phyloP scores from a whole-genome alignment of 495 filamentous ascomycete genomes.

The Neurospora sp. region DNA sequence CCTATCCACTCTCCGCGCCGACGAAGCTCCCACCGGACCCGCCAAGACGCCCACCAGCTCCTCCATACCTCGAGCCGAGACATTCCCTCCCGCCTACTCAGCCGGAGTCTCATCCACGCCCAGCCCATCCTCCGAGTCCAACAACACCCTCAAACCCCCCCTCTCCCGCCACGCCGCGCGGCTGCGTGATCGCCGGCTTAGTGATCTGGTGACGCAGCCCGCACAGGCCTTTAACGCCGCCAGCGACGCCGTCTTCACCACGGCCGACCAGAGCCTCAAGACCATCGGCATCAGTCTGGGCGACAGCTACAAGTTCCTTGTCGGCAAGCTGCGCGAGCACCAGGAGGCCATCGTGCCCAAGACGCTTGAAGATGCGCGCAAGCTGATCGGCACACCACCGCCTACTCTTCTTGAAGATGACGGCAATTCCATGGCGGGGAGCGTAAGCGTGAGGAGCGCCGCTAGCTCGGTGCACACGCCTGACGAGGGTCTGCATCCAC shows the following conservation, averaged over 20 bases:
- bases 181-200: conserved; percentile 51
- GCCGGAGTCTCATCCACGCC: conserved; percentile 33
- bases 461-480: conserved; percentile 34
- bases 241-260: conserved; percentile 71
- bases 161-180: conserved; percentile 33
- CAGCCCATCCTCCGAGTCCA: conserved; percentile 1
- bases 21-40: conserved; percentile 57
- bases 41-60: conserved; percentile 42
- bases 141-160: conserved; percentile 18
- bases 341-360: conserved; percentile 55
- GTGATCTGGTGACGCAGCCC: conserved; percentile 74
- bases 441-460: conserved; percentile 11
- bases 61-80: conserved; percentile 43
- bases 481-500: conserved; percentile 19
- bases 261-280: conserved; percentile 82
- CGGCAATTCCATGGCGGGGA: background rate
- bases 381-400: conserved; percentile 65
- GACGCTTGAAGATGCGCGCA: conserved; percentile 84
- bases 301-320: conserved; percentile 84
- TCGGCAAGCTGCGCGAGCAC: conserved; percentile 76
- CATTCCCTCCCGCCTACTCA: conserved; percentile 39
- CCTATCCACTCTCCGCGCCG: conserved; percentile 78
- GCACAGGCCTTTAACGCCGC: conserved; percentile 70
- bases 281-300: conserved; percentile 81
- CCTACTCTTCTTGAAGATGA: conserved; percentile 42